phyloP scores from a whole-genome alignment of 1,139 yeast genomes.

The Pneumocystis canis region DNA sequence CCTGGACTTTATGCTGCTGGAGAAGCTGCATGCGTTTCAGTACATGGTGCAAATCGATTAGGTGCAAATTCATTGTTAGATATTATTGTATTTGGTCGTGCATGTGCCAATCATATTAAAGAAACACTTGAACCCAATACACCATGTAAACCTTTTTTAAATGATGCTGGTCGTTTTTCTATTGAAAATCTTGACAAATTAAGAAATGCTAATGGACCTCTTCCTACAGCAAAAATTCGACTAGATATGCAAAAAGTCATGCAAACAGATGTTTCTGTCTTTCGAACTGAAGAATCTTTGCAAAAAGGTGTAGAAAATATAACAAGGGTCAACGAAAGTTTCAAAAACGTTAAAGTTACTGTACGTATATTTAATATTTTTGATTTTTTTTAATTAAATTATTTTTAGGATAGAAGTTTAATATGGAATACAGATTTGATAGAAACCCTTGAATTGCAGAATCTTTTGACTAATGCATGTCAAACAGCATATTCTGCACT shows the following conservation, averaged over 20 bases:
- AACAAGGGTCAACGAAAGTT: conserved; percentile 56
- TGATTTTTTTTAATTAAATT: background rate
- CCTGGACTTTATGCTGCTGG: conserved; percentile 96
- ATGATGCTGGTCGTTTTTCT: conserved; percentile 78
- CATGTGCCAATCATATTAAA: conserved; percentile 82
- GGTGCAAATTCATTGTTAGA: conserved; percentile 98
- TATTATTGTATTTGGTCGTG: conserved; percentile 96
- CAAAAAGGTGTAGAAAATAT: conserved; percentile 84
- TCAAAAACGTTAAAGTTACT: conserved; percentile 63
- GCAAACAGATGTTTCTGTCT: conserved; percentile 96
- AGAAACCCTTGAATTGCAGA: conserved; percentile 90
- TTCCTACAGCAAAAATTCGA: conserved; percentile 77
- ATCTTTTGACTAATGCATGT: conserved; percentile 90
- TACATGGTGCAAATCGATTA: conserved; percentile 97
- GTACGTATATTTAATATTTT: conserved; percentile 73
- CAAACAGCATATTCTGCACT: conserved; percentile 93
- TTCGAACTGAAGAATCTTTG: conserved; percentile 83
- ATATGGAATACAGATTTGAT: conserved; percentile 89
- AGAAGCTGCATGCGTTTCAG: conserved; percentile 98
- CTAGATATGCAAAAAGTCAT: conserved; percentile 84
- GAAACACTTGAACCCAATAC: conserved; percentile 77
- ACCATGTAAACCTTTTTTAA: conserved; percentile 66
- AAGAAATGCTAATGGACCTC: conserved; percentile 73
- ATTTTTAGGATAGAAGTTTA: background rate
- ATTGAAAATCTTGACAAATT: conserved; percentile 79